Percentiles rank a stretch among this genome's conserved stretches.
phyloP scores from a whole-genome alignment of 2,329 filamentous ascomycete genomes.

The Aspergillus bombycis region DNA sequence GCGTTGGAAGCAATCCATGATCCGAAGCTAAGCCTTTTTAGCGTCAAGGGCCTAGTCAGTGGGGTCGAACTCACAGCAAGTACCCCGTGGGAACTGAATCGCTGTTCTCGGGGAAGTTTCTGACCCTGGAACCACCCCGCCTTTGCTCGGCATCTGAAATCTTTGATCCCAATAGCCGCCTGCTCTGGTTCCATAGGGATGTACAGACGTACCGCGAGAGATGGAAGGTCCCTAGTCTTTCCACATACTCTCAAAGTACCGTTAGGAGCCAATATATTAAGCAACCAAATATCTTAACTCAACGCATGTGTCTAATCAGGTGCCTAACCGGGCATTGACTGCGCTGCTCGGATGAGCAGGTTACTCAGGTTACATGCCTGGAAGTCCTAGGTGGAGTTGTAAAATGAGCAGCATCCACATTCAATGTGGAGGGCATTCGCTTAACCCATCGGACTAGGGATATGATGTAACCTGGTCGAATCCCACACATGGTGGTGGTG shows the following conservation, averaged over 20 bases:
- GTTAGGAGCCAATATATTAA: not conserved
- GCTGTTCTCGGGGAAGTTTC: too few relatives aligned
- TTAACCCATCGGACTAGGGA: not conserved
- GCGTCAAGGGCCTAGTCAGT: too few relatives aligned
- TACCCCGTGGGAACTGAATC: too few relatives aligned
- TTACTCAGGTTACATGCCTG: not conserved
- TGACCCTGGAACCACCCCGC: too few relatives aligned
- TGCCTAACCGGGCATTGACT: not conserved
- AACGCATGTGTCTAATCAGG: not conserved
- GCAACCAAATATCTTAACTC: not conserved
- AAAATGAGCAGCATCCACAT: not conserved
- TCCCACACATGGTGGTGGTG: not conserved
- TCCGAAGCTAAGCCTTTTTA: too few relatives aligned
- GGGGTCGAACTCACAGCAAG: too few relatives aligned
- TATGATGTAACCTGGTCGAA: not conserved
- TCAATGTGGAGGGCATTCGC: not conserved
- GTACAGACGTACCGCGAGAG: too few relatives aligned
- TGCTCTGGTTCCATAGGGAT: too few relatives aligned
- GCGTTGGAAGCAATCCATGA: too few relatives aligned
- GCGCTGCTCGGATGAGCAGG: not conserved
- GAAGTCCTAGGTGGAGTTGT: not conserved
- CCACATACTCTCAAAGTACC: not conserved
- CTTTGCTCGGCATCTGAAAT: too few relatives aligned
- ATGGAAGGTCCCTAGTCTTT: not conserved
- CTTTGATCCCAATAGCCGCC: too few relatives aligned